Evolutionary conservation across 352 stramenopile species (phyloP), one percentile per base, ranked within the genome.

Genomic region (Pythium myriotylum): DNA sequence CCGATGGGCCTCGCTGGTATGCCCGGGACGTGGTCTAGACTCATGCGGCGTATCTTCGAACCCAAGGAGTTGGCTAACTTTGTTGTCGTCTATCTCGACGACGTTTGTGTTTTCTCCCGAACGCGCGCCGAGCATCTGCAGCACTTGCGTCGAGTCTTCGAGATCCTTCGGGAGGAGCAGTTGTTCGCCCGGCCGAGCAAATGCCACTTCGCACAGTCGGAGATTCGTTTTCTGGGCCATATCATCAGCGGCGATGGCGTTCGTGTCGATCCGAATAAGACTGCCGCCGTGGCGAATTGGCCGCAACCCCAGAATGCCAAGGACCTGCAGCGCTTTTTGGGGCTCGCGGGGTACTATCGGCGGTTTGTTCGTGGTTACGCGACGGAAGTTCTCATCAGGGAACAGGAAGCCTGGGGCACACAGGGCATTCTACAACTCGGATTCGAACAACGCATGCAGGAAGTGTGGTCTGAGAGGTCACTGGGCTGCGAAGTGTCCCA

Each of bases 1-100:
- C 74, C 65, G 14, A 77, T 84, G 63, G 67, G 72, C 20, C 22
- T 84, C 10, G 46, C 50, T 20, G 70, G 72, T 29, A 84, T 81
- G 70, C 67, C 67, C 12, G 64, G 67, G 29, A 59, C 71, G 6
- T 84, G 64, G 72, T 74, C 70, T 12, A 65, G 70, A 17, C 42
- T 77, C 2, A 79, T 79, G 72, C 66, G 64, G 19, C 32, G 43
- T 3, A 29, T 77, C 0, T 77, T 84, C 39, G 49, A 59, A 16
- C 60, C 23, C 26, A 40, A 5, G 13, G 63, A 20, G 6, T 52
- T 67, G 13, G 65, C 61, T 19, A n/a, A 29, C 5, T 84, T 77
- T 52, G 47, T 84, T 23, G 65, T 79, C 13, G 67, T 76, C 0
- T 79, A 73, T 23, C 29, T 77, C 2, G 69, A 78, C 26, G 71